phyloP scores from a whole-genome alignment of 768 basidiomycete species.

The Pleurotus pulmonarius region DNA sequence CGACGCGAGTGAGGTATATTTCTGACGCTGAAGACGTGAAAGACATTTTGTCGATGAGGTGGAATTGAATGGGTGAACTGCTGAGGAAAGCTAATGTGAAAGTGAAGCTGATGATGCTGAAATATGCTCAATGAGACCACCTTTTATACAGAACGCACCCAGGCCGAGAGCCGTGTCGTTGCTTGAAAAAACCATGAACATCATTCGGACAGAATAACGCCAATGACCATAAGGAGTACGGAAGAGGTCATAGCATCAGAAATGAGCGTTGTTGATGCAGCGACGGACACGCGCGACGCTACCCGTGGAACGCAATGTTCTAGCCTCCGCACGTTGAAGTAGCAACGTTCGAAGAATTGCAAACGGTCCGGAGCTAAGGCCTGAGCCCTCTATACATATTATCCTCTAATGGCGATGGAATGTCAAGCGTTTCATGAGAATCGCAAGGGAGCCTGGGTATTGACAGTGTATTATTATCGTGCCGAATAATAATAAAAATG shows the following conservation, averaged over 20 bases:
- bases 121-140: background rate
- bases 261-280: background rate
- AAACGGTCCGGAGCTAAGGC: background rate
- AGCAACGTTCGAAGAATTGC: background rate
- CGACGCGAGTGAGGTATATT: conserved; percentile 4
- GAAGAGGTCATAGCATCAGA: background rate
- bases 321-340: background rate
- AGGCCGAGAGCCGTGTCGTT: background rate
- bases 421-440: background rate
- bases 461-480: background rate
- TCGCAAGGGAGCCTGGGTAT: background rate
- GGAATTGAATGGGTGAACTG: background rate
- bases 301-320: background rate
- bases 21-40: background rate
- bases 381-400: no score
- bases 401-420: no score
- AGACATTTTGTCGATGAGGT: background rate
- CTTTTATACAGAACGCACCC: background rate
- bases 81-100: background rate
- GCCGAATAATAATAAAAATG: background rate
- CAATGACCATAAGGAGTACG: conserved; percentile 1
- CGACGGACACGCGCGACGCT: background rate
- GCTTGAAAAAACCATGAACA: background rate
- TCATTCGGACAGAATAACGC: background rate
- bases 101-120: background rate